Evolutionary conservation across 2,329 filamentous ascomycete species (phyloP).

Genomic region (Diplodia corticola): DNA sequence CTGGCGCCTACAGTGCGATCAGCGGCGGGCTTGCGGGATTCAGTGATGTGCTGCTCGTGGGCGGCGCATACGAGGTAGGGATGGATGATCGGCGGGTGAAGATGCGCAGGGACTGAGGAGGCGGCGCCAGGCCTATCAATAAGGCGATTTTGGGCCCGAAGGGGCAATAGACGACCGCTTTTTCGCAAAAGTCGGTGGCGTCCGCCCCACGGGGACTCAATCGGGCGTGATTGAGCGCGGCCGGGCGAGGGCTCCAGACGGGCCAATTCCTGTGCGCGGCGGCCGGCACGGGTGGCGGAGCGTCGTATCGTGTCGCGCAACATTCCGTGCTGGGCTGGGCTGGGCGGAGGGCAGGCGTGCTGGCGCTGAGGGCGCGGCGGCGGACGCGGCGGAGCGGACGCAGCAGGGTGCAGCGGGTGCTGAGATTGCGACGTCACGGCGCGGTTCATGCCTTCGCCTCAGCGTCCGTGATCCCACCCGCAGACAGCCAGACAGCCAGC

Average conservation of each 20-base stretch:
- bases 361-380: background rate
- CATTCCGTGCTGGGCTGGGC: background rate
- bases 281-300: slow-evolving; percentile 2
- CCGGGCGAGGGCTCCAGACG: background rate
- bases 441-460: background rate
- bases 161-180: slow-evolving; percentile 1
- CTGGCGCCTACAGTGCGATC: background rate
- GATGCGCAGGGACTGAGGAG: background rate
- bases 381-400: background rate
- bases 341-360: no score
- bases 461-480: background rate
- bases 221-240: background rate
- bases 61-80: background rate
- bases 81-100: background rate
- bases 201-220: slow-evolving; percentile 9
- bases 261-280: background rate
- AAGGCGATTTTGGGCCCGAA: background rate
- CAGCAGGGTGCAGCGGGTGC: background rate
- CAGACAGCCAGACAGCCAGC: no score
- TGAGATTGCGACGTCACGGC: slow-evolving; percentile 15
- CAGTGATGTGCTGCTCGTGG: background rate
- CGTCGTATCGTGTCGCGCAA: slow-evolving; percentile 11
- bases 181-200: slow-evolving; percentile 12
- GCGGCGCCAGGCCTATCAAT: background rate
- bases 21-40: background rate